Base-by-base conservation (phyloP, 2,329 filamentous ascomycete genomes). In the Bertia moriformis region DNA sequence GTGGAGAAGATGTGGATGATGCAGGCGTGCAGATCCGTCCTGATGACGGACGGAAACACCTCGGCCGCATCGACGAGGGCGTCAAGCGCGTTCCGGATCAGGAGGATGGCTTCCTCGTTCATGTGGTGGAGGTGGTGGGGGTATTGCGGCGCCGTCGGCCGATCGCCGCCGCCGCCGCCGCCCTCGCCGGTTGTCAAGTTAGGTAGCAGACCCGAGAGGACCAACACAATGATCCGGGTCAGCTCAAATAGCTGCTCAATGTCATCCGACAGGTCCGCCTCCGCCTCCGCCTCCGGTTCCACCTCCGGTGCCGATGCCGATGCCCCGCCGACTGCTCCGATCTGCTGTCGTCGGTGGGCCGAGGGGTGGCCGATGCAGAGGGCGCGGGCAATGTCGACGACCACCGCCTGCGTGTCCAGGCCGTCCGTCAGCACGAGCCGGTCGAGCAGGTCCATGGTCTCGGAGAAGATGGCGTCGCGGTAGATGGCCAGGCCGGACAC, bases 201-300 rank as follows among this genome's bases (percentile, higher is more conserved):
- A 3, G 93, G 91, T 15, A 98, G 66, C 27, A 95, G 65, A 1
- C 88, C 86, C 0, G 87, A 83, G 19, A 98, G 68, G 2, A 96
- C 89, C 5, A 98, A 67, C 14, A 96, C 89, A 45, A 96, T 95
- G 53, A 95, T 94, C 45, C 91, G 76, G 0, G 91, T 98, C 36
- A 98, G 68, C 59, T 98, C 91, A 51, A 98, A 98, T 0, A 98
- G 70, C 59, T 98, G 91, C 53, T 98, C 91, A 45, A 98, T 94
- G 53, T 98, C 91, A 51, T 98, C 91, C 0, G 86, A 93, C 12
- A 98, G 65, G 54, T 91, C 82, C 14, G 78, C 78, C 39, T 87
- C 83, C n/a, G n/a, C n/a, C 30, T 80, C 75, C 19, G 69, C 63
- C 44, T 73, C 68, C n/a, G n/a, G n/a, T n/a, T n/a, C n/a, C n/a